These are phyloP conservation scores for Candida sithepensis DNA, from an alignment of 805 yeast genomes.

Conservation along the genomic window DNA sequence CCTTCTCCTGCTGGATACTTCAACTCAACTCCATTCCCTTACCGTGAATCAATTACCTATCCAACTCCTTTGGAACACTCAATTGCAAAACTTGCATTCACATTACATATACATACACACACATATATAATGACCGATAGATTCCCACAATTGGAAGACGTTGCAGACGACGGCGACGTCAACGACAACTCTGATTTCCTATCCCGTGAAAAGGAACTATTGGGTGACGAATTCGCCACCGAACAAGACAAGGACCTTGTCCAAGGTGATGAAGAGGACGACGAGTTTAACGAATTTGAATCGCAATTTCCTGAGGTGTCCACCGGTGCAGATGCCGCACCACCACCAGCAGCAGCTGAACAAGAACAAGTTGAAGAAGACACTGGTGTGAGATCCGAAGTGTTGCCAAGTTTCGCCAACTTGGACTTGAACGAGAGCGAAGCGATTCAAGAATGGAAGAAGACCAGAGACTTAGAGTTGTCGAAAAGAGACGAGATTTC, in stretches of 20 bases:
- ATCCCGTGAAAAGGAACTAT: constrained; percentile 61
- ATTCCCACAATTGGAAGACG: constrained; percentile 65
- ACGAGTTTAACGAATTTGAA: constrained; percentile 37
- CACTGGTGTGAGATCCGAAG: constrained; percentile 25
- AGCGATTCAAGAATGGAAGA: constrained; percentile 74
- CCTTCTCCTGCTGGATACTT: too few relatives aligned
- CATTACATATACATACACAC: neutral
- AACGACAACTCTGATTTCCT: constrained; percentile 52
- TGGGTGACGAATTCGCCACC: constrained; percentile 71
- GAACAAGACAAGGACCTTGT: constrained; percentile 54
- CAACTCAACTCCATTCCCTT: too few relatives aligned
- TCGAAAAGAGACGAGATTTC: constrained; percentile 74
- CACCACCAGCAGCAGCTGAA: neutral
- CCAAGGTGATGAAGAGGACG: constrained; percentile 40
- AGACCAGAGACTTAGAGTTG: constrained; percentile 74
- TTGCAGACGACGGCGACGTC: constrained; percentile 26
- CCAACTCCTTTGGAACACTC: too few relatives aligned
- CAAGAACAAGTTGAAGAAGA: neutral
- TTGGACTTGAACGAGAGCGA: constrained; percentile 47
- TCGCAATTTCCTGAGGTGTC: constrained; percentile 51
- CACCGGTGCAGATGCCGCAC: constrained; percentile 46
- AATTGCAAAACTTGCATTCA: too few relatives aligned
- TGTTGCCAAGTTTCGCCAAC: constrained; percentile 35
- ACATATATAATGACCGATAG: constrained; percentile 58
- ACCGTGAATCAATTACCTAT: too few relatives aligned